phyloP scores from a whole-genome alignment of 1,284 basidiomycete species.

The Leccinum variabile region DNA sequence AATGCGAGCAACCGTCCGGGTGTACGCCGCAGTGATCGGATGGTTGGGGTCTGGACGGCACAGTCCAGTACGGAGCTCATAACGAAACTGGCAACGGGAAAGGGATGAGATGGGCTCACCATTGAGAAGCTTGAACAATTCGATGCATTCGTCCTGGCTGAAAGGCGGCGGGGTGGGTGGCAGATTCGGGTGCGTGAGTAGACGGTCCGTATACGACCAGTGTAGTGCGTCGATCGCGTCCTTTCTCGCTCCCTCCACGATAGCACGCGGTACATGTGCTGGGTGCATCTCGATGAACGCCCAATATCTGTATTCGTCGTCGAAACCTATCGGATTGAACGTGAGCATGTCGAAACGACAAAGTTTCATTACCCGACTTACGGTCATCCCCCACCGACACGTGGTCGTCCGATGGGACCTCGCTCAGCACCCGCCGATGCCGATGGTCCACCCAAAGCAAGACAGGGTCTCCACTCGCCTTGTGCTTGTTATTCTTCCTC shows the following conservation, averaged over 20 bases:
- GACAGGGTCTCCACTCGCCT: slow-evolving; percentile 38
- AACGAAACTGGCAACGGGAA: neutral
- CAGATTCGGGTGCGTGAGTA: too few species aligned
- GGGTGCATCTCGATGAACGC: slow-evolving; percentile 72
- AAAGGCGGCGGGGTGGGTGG: too few species aligned
- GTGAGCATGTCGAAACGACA: slow-evolving; percentile 14
- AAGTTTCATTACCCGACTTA: slow-evolving; percentile 38
- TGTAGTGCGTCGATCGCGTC: too few species aligned
- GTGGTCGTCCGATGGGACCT: slow-evolving; percentile 40
- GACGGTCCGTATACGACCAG: too few species aligned
- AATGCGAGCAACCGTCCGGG: slow-evolving; percentile 65
- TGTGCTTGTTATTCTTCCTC: slow-evolving; percentile 25
- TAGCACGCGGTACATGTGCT: slow-evolving; percentile 55
- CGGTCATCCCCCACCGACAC: slow-evolving; percentile 49
- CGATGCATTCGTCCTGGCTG: slow-evolving; percentile 45
- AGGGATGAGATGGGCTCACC: slow-evolving; percentile 36
- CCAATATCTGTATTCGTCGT: slow-evolving; percentile 76
- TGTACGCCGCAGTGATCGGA: slow-evolving; percentile 53
- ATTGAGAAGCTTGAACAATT: slow-evolving; percentile 60
- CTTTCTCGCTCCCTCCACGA: slow-evolving; percentile 42
- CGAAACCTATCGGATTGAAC: slow-evolving; percentile 45
- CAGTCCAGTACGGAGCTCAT: slow-evolving; percentile 13
- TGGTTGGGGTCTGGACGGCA: slow-evolving; percentile 33
- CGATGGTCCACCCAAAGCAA: slow-evolving; percentile 67
- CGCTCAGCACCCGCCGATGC: slow-evolving; percentile 49